phyloP scores from a whole-genome alignment of 345 rosid genomes.

The Adansonia digitata region DNA sequence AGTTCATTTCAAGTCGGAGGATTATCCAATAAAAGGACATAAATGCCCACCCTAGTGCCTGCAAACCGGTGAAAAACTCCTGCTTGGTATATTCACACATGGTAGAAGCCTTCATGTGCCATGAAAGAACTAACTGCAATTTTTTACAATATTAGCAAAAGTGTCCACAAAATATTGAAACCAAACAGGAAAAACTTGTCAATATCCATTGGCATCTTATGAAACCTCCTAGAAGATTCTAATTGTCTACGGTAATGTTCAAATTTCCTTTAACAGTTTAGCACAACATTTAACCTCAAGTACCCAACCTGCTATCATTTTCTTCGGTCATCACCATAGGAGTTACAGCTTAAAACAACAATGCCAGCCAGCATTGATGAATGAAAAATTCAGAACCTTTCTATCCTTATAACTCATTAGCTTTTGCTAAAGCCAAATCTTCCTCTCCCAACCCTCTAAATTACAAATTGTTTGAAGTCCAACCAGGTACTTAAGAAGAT shows the following conservation, averaged over 20 bases:
- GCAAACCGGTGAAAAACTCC: slow-evolving; percentile 81
- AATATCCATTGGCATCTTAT: background rate
- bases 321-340: background rate
- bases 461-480: background rate
- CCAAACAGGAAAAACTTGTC: background rate
- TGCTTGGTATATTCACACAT: slow-evolving; percentile 94
- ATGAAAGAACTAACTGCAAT: slow-evolving; percentile 86
- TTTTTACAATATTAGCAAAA: background rate
- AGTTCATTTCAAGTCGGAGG: background rate
- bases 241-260: background rate
- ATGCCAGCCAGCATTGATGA: background rate
- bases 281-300: background rate
- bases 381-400: background rate
- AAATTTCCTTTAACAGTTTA: background rate
- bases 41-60: slow-evolving; percentile 66
- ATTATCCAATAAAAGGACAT: background rate
- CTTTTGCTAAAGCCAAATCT: background rate
- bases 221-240: background rate
- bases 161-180: background rate
- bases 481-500: background rate
- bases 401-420: background rate
- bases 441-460: background rate
- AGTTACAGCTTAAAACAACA: background rate
- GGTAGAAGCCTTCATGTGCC: slow-evolving; percentile 99
- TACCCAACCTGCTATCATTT: background rate